Evolutionary conservation across 2,329 filamentous ascomycete species (phyloP), one percentile per base, ranked within the genome.

Genomic region (Nemania serpens): DNA sequence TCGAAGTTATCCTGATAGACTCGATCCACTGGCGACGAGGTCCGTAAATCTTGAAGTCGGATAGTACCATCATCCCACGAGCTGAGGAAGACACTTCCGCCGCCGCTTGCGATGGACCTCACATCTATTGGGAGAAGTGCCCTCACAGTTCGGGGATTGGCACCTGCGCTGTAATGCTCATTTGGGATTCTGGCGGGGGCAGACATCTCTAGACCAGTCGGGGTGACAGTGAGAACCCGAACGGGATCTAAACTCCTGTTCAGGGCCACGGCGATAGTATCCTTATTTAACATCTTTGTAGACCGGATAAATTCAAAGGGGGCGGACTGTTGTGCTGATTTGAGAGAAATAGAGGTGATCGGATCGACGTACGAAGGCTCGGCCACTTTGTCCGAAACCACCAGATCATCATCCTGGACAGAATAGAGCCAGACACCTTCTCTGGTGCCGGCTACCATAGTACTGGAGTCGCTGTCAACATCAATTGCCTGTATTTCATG

Each of bases 1-100:
- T 84, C 78, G 61, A 83, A 80, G 57, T 81, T 79, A 66, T 86
- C 82, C 39, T 82, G 79, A 68, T 83, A 86, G 7, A 83, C 67
- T 9, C 75, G 74, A 55, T 84, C 82, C 33, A 78, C 73, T 1
- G 76, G 62, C 0, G 77, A 81, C 0, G 81, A 77, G 0, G 81
- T 81, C 12, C 83, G 79, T 1, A 83, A 67, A 62, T 86, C 83
- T 58, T 79, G 75, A 1, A 85, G 78, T 69, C 79, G 76, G 55
- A 79, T 77, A 0, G 79, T 82, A 9, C 82, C 82, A 55, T 85
- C 82, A 45, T 81, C 78, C 82, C 83, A 85, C 3, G 81, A 77
- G 56, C 78, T 82, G 12, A 86, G 75, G 6, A 85, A 67, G 1
- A 83, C 70, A 20, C 75, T 78, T 1, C 74, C 73, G 18, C 73